phyloP scores from a whole-genome alignment of 2,329 filamentous ascomycete genomes.

The Cryphonectria parasitica region DNA sequence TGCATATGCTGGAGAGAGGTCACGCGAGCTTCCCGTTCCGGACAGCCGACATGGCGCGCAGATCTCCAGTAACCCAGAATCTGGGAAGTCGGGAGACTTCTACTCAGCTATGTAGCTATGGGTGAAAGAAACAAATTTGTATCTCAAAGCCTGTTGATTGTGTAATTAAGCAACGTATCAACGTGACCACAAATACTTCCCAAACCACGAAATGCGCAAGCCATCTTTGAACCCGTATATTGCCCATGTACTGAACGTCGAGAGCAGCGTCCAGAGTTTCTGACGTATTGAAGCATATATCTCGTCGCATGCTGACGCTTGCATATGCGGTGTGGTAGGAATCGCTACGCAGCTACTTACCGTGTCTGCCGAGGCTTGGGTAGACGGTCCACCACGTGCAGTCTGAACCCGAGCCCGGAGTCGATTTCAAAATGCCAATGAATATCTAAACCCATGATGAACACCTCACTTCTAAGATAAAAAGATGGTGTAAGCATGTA shows the following conservation, averaged over 20 bases:
- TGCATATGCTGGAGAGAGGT: slow-evolving; percentile 7
- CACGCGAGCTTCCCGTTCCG: slow-evolving; percentile 17
- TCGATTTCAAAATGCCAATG: not conserved
- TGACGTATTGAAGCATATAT: not conserved
- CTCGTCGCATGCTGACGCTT: not conserved
- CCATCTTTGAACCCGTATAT: not conserved
- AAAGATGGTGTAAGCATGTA: not conserved
- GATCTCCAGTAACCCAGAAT: slow-evolving; percentile 1
- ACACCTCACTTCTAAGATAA: not conserved
- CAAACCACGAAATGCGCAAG: not conserved
- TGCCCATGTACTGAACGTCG: not conserved
- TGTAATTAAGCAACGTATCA: not conserved
- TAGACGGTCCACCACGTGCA: not conserved
- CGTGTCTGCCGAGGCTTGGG: slow-evolving; percentile 7
- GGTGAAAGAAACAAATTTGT: not conserved
- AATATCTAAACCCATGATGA: not conserved
- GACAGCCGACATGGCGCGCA: not conserved
- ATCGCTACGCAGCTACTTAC: not conserved
- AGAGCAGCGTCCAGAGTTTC: not conserved
- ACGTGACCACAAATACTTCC: not conserved
- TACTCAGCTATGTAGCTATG: not conserved
- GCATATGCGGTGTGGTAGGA: slow-evolving; percentile 4
- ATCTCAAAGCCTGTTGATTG: not conserved
- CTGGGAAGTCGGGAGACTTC: not conserved
- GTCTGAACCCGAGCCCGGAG: not conserved